phyloP scores from a whole-genome alignment of 2,329 filamentous ascomycete genomes.

The Exophiala xenobiotica region DNA sequence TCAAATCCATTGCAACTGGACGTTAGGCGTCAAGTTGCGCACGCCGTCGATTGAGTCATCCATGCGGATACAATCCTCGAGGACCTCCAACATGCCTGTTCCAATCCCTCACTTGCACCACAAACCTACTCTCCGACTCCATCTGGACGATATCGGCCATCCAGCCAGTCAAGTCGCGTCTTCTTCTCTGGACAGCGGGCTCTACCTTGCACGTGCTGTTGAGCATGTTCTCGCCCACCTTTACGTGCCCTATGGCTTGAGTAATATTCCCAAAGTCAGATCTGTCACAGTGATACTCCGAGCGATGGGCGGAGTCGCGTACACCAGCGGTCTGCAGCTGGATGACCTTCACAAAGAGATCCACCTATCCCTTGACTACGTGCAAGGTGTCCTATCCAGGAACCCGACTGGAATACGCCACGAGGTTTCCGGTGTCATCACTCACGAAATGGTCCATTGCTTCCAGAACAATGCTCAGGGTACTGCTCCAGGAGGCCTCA shows the following conservation, averaged over 20 bases:
- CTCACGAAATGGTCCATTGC: constrained; percentile 93
- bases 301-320: constrained; percentile 79
- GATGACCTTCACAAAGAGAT: constrained; percentile 91
- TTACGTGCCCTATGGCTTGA: constrained; percentile 53
- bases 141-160: constrained; percentile 48
- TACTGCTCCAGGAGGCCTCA: constrained; percentile 68
- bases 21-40: too few relatives aligned
- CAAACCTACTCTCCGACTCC: constrained; percentile 28
- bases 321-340: constrained; percentile 77
- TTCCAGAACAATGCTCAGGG: constrained; percentile 73
- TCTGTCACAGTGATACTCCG: constrained; percentile 82
- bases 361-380: constrained; percentile 78
- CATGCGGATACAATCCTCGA: not conserved
- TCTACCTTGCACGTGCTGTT: constrained; percentile 63
- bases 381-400: constrained; percentile 39
- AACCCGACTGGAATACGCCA: constrained; percentile 22
- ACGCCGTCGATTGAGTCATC: too few relatives aligned
- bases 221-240: constrained; percentile 68
- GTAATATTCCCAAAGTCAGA: constrained; percentile 57
- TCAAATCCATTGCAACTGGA: too few relatives aligned
- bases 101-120: constrained; percentile 19
- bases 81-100: constrained; percentile 4
- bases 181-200: constrained; percentile 59
- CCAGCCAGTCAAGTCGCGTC: constrained; percentile 68
- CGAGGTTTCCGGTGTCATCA: constrained; percentile 80